Percentiles rank a stretch among this genome's conserved stretches.
These are phyloP conservation scores for Plenodomus biglobosus DNA, from an alignment of 2,329 filamentous ascomycete species.

Conservation along the genomic window DNA sequence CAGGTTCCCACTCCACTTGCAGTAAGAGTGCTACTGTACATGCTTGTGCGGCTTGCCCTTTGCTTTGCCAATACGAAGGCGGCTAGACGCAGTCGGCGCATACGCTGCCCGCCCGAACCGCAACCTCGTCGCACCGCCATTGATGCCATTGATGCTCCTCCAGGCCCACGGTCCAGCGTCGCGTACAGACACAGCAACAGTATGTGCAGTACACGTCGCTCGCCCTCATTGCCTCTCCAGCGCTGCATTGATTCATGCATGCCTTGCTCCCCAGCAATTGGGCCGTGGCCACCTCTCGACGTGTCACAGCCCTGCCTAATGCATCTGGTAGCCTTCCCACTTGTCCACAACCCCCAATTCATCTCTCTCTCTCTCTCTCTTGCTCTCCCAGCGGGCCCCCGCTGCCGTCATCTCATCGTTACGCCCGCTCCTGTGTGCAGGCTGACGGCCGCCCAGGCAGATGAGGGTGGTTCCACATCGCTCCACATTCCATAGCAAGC, in stretches of 20 bases:
- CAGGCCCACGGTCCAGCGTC: too few species aligned
- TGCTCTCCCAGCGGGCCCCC: slow-evolving; percentile 20
- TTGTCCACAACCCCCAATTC: slow-evolving; percentile 3
- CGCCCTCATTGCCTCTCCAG: slow-evolving; percentile 11
- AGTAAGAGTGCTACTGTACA: too few species aligned
- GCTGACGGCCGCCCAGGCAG: slow-evolving; percentile 29
- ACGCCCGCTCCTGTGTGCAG: slow-evolving; percentile 11
- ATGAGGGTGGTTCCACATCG: slow-evolving; percentile 25
- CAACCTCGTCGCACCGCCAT: slow-evolving; percentile 6
- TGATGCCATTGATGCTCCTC: too few species aligned
- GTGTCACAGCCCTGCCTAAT: slow-evolving; percentile 23
- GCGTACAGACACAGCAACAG: too few species aligned
- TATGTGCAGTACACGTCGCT: slow-evolving; percentile 12
- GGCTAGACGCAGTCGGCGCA: slow-evolving; percentile 13
- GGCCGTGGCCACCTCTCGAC: slow-evolving; percentile 14
- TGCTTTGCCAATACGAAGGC: slow-evolving; percentile 15
- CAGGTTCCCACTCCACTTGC: too few species aligned
- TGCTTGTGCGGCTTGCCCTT: too few species aligned
- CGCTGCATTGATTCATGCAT: slow-evolving; percentile 9
- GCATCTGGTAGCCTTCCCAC: slow-evolving; percentile 13
- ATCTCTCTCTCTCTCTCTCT: slow-evolving; percentile 4
- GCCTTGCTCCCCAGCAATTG: slow-evolving; percentile 27
- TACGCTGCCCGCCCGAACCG: slow-evolving; percentile 9
- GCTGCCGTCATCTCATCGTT: slow-evolving; percentile 22
- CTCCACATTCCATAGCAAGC: slow-evolving; percentile 30